Base-by-base conservation (phyloP, 2,329 filamentous ascomycete genomes). In the Escovopsis sp. region DNA sequence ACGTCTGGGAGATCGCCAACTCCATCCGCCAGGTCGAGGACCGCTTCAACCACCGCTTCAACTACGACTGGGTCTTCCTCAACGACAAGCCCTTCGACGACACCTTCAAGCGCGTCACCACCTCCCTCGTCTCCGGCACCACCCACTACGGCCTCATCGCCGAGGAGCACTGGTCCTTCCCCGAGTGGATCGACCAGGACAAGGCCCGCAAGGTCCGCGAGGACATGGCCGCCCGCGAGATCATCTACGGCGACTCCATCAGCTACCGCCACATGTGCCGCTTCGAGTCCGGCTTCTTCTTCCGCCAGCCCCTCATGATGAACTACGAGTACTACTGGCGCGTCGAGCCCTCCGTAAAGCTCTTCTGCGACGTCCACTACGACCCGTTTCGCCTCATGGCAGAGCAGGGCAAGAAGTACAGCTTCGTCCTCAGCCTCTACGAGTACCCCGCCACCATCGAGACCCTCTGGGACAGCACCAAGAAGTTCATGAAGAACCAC, bases 301-400 rank as follows among this genome's bases (percentile, higher is more conserved):
- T 96, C 75, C 85, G 81, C 41, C 90, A 98, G 57, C 72, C 76
- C 21, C 64, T 94, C 46, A 87, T 98, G 83, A 63, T 83, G 57
- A 86, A 96, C 56, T 98, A 93, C 61, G 90, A 98, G 55, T 98
- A 85, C 74, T 98, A 98, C 72, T 98, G 90, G 90, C 84, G 92
- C 47, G 90, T 98, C 12, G 90, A 98, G 69, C 90, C 90, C 48
- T 90, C 83, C 60, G 77, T 98, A 54, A 83, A 96, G 66, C 79
- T 98, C 42, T 94, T 76, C 70, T 98, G 90, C 62, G 90, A 98
- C 54, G 72, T 98, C 51, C 72, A 85, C 59, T 93, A 93, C 59
- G 90, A 98, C 53, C 83, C 90, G 7, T 98, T 98, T 77, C 84
- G 84, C 44, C 86, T 76, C 65, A 94, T 98, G 86, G 78, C 80